Evolutionary conservation across 805 yeast genomes (phyloP).

Genomic region (Metschnikowia cubensis): DNA sequence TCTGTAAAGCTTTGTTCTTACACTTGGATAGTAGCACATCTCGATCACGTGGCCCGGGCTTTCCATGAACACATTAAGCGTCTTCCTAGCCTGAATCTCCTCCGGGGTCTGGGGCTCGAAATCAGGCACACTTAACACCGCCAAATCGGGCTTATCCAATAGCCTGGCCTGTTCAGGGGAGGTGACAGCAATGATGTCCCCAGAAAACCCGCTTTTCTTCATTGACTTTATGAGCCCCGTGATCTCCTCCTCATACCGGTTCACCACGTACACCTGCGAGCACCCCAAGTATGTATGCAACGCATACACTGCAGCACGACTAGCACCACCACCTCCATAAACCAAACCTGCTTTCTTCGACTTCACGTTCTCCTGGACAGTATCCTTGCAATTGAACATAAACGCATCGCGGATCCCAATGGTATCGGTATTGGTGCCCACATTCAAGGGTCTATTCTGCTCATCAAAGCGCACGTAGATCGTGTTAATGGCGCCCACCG

Average conservation of each 20-base stretch:
- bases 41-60: conserved; percentile 26
- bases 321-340: conserved; percentile 36
- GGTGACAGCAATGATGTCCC: conserved; percentile 24
- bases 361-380: conserved; percentile 7
- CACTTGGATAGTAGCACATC: conserved; percentile 33
- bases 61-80: conserved; percentile 25
- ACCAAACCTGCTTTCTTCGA: conserved; percentile 25
- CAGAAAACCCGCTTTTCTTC: conserved; percentile 21
- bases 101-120: conserved; percentile 21
- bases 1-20: conserved; percentile 22
- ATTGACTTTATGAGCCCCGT: conserved; percentile 18
- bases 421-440: conserved; percentile 34
- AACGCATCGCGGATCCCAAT: conserved; percentile 30
- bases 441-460: conserved; percentile 13
- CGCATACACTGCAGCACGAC: conserved; percentile 31
- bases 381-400: conserved; percentile 12
- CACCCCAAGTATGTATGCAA: conserved; percentile 25
- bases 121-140: conserved; percentile 30
- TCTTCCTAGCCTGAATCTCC: conserved; percentile 23
- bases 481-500: conserved; percentile 33
- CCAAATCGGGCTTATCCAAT: conserved; percentile 19
- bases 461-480: conserved; percentile 23
- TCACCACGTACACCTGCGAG: conserved; percentile 25
- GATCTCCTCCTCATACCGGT: conserved; percentile 27
- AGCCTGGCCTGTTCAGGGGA: conserved; percentile 22